Evolutionary conservation across 768 basidiomycete genomes (phyloP).

Genomic region (Pseudohyphozyma bogoriensis): DNA sequence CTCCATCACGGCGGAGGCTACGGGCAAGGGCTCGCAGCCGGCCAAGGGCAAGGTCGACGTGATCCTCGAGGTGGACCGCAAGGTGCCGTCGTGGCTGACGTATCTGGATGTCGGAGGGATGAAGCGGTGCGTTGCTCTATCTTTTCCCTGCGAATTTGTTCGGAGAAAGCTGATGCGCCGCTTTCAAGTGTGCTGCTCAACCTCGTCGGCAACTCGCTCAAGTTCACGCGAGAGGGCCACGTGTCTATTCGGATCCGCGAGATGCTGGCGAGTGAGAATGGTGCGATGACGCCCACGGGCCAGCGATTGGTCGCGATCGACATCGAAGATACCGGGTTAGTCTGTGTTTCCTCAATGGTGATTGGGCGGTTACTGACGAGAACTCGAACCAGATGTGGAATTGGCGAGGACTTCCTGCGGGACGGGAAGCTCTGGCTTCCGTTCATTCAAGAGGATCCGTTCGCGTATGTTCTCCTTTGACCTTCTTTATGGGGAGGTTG

Average conservation of each 20-base stretch:
- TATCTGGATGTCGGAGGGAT: conserved; percentile 6
- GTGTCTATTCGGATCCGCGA: no score
- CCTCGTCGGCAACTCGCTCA: conserved; percentile 16
- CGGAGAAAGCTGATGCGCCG: no score
- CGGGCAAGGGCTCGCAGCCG: no score
- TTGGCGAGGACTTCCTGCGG: neutral
- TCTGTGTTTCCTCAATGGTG: no score
- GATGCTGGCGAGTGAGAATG: no score
- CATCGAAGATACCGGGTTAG: neutral
- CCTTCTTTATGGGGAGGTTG: no score
- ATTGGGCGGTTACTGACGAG: neutral
- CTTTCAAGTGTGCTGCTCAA: conserved; percentile 10
- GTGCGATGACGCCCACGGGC: no score
- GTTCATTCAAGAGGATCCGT: neutral
- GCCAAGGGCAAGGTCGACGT: neutral
- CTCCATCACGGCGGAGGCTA: neutral
- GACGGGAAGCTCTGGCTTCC: neutral
- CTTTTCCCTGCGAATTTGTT: no score
- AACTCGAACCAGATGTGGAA: neutral
- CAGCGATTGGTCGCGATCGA: neutral
- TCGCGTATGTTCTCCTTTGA: neutral
- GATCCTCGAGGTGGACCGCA: conserved; percentile 15
- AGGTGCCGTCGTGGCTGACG: conserved; percentile 3
- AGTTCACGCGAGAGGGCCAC: conserved; percentile 9
- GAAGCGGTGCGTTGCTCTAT: no score